Evolutionary conservation across 2,329 filamentous ascomycete genomes (phyloP).

Genomic region (Taxawa tesnikishii): DNA sequence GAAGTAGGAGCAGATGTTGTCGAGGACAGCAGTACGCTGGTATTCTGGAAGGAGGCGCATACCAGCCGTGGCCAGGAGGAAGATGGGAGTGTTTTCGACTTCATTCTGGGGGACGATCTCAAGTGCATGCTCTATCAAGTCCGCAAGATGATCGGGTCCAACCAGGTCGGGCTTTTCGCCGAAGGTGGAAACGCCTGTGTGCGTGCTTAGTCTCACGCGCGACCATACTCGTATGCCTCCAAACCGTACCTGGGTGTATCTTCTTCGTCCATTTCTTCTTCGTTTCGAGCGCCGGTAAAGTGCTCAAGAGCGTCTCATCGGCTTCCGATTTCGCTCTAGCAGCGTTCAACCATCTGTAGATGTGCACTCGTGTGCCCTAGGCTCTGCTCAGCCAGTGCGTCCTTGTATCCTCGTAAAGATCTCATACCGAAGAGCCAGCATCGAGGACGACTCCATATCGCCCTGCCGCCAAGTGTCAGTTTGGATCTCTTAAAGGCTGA

Average conservation of each 20-base stretch:
- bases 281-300: constrained; percentile 68
- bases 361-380: constrained; percentile 75
- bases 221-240: no score
- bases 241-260: constrained; percentile 65
- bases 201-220: no score
- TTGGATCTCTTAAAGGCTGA: neutral
- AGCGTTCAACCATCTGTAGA: constrained; percentile 86
- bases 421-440: constrained; percentile 71
- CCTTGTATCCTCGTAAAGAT: constrained; percentile 4
- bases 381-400: constrained; percentile 11
- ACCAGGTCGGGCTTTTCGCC: constrained; percentile 63
- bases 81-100: constrained; percentile 76
- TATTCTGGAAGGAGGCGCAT: constrained; percentile 72
- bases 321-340: constrained; percentile 52
- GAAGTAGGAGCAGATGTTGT: constrained; percentile 73
- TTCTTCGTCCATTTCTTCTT: constrained; percentile 87
- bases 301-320: constrained; percentile 46
- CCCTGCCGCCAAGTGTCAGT: constrained; percentile 2
- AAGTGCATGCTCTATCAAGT: constrained; percentile 71
- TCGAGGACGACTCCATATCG: constrained; percentile 90
- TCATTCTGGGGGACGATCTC: constrained; percentile 64
- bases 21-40: constrained; percentile 61
- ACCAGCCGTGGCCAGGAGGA: constrained; percentile 88
- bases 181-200: constrained; percentile 72
- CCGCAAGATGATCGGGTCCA: constrained; percentile 68